These are phyloP conservation scores for Nevesoporus exiguus DNA, from an alignment of 768 basidiomycete species.

Conservation along the genomic window DNA sequence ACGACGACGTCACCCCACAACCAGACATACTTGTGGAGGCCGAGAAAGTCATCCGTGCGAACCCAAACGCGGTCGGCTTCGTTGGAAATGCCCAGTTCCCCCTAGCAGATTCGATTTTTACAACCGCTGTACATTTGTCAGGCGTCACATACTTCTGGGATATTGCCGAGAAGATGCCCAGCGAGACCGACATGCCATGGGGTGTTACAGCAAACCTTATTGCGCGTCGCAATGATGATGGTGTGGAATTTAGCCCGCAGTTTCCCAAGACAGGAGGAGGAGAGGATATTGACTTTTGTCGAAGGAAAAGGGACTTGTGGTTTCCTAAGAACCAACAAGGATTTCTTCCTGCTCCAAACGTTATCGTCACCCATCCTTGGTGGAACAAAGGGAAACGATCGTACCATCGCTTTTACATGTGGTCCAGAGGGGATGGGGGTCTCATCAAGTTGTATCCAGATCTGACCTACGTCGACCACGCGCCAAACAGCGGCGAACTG, in stretches of 20 bases:
- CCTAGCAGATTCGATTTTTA: slow-evolving; percentile 45
- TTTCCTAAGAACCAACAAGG: slow-evolving; percentile 35
- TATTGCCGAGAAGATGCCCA: slow-evolving; percentile 46
- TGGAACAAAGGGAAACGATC: slow-evolving; percentile 46
- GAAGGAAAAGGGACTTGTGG: slow-evolving; percentile 41
- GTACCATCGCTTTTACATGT: slow-evolving; percentile 55
- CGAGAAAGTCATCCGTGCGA: slow-evolving; percentile 44
- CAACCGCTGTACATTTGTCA: slow-evolving; percentile 50
- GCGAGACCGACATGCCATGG: slow-evolving; percentile 50
- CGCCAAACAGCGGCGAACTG: slow-evolving; percentile 50
- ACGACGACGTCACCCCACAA: slow-evolving; percentile 51
- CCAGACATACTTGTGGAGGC: slow-evolving; percentile 42
- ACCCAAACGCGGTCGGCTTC: slow-evolving; percentile 51
- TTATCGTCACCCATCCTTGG: slow-evolving; percentile 55
- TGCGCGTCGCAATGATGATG: slow-evolving; percentile 43
- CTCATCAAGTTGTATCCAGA: slow-evolving; percentile 48
- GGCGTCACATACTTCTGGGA: slow-evolving; percentile 64
- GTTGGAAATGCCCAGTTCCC: slow-evolving; percentile 53
- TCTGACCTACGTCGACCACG: slow-evolving; percentile 41
- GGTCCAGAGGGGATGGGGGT: slow-evolving; percentile 55
- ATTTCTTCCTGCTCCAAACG: slow-evolving; percentile 47
- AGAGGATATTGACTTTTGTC: slow-evolving; percentile 60
- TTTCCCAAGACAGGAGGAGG: slow-evolving; percentile 66
- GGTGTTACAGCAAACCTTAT: slow-evolving; percentile 62
- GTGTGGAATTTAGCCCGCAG: slow-evolving; percentile 40